Evolutionary conservation across 148 eudicot species (phyloP).

Genomic region (Heliamphora exappendiculata): DNA sequence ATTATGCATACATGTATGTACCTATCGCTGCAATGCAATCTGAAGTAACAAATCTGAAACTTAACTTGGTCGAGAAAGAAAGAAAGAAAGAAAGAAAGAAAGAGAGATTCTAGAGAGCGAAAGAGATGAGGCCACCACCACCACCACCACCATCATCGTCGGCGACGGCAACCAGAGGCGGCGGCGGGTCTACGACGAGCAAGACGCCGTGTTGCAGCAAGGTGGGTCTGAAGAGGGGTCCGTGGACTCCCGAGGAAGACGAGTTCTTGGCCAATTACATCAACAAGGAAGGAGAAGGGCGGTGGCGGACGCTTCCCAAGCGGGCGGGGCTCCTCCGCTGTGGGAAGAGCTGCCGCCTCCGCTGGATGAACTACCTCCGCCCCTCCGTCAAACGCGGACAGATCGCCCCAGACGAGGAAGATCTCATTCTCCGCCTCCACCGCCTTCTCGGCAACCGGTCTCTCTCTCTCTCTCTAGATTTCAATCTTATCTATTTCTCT

Average conservation of each 20-base stretch:
- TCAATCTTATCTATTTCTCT: background rate
- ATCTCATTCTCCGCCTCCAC: slow-evolving; percentile 63
- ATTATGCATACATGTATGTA: too few species aligned
- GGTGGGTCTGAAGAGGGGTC: slow-evolving; percentile 50
- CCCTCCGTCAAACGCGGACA: slow-evolving; percentile 57
- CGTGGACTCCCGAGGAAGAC: slow-evolving; percentile 66
- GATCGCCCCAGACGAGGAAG: slow-evolving; percentile 56
- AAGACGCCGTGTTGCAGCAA: slow-evolving; percentile 35
- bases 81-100: background rate
- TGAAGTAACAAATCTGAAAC: too few species aligned
- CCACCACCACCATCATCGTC: slow-evolving; percentile 22
- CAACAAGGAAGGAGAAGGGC: slow-evolving; percentile 34
- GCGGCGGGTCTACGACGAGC: background rate
- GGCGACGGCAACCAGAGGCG: background rate
- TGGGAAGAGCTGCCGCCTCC: slow-evolving; percentile 60
- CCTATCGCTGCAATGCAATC: too few species aligned
- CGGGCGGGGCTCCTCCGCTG: slow-evolving; percentile 50
- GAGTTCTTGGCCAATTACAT: slow-evolving; percentile 33
- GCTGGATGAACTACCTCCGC: slow-evolving; percentile 64
- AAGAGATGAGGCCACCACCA: slow-evolving; percentile 24
- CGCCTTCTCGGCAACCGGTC: slow-evolving; percentile 64
- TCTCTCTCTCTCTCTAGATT: background rate
- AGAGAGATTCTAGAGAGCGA: slow-evolving; percentile 7
- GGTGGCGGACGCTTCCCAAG: slow-evolving; percentile 34
- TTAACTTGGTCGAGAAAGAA: too few species aligned